These are phyloP conservation scores for Dryas octopetala DNA, from an alignment of 306 rosid genomes.

Conservation along the genomic window DNA sequence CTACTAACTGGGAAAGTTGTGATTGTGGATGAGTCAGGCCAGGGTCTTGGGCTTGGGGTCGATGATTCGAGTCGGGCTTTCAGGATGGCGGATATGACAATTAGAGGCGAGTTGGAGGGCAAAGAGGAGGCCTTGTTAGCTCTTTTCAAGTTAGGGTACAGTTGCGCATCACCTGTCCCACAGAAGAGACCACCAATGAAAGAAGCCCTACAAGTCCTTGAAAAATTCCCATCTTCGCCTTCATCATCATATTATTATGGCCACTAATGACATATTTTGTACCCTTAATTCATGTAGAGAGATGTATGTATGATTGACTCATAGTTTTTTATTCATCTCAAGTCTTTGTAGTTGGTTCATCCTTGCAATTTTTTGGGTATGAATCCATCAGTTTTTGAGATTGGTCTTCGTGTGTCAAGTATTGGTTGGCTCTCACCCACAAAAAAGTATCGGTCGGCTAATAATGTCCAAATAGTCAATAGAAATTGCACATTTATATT, in stretches of 20 bases:
- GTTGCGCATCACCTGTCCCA: conserved; percentile 71
- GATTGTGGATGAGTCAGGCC: conserved; percentile 70
- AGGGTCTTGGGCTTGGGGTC: conserved; percentile 47
- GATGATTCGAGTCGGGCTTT: conserved; percentile 72
- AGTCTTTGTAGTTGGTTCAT: conserved; percentile 17
- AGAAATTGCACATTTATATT: neutral
- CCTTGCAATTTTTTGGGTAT: neutral
- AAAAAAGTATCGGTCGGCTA: neutral
- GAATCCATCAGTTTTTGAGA: conserved; percentile 14
- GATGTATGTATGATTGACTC: conserved; percentile 50
- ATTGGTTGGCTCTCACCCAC: neutral
- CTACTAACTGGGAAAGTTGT: conserved; percentile 77
- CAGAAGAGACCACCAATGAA: conserved; percentile 92
- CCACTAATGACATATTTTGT: conserved; percentile 30
- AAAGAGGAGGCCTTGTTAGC: conserved; percentile 69
- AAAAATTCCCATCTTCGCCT: conserved; percentile 58
- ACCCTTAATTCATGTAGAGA: conserved; percentile 47
- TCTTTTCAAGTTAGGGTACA: conserved; percentile 75
- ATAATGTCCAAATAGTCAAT: neutral
- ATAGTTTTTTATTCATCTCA: conserved; percentile 16
- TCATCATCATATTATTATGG: conserved; percentile 46
- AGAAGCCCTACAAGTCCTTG: conserved; percentile 75
- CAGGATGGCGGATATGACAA: conserved; percentile 72
- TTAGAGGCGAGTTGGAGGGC: conserved; percentile 83
- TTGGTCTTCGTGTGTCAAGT: neutral